These are phyloP conservation scores for Colletotrichum sp. DNA, from an alignment of 2,329 filamentous ascomycete genomes.

Conservation along the genomic window DNA sequence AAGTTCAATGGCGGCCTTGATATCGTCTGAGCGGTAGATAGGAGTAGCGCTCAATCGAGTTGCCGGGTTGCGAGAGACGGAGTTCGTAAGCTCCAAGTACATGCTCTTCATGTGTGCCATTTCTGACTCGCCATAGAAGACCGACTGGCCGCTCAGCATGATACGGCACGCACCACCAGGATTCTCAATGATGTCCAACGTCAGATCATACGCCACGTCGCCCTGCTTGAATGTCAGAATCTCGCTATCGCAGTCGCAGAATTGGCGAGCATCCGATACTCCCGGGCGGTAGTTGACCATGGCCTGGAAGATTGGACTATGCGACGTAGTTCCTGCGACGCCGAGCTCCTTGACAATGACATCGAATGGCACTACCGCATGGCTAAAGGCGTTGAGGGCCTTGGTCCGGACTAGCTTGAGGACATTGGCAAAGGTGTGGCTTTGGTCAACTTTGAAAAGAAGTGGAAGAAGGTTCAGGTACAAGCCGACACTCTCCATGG, in stretches of 20 bases:
- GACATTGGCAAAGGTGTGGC: background rate
- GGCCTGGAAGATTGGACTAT: slow-evolving; percentile 55
- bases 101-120: background rate
- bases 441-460: slow-evolving; percentile 31
- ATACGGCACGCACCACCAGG: background rate
- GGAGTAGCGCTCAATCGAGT: background rate
- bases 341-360: slow-evolving; percentile 48
- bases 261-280: background rate
- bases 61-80: background rate
- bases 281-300: slow-evolving; percentile 36
- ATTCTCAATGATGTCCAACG: background rate
- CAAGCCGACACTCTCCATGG: slow-evolving; percentile 44
- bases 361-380: slow-evolving; percentile 54
- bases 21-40: background rate
- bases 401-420: background rate
- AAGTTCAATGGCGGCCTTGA: background rate
- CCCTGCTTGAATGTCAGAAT: background rate
- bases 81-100: background rate
- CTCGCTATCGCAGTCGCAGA: background rate
- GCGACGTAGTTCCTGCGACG: slow-evolving; percentile 38
- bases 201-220: background rate
- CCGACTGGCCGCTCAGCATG: background rate
- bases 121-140: background rate
- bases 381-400: slow-evolving; percentile 38
- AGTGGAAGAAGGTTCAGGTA: slow-evolving; percentile 55